phyloP scores from a whole-genome alignment of 2,329 filamentous ascomycete genomes.

The Rutstroemia sp. region DNA sequence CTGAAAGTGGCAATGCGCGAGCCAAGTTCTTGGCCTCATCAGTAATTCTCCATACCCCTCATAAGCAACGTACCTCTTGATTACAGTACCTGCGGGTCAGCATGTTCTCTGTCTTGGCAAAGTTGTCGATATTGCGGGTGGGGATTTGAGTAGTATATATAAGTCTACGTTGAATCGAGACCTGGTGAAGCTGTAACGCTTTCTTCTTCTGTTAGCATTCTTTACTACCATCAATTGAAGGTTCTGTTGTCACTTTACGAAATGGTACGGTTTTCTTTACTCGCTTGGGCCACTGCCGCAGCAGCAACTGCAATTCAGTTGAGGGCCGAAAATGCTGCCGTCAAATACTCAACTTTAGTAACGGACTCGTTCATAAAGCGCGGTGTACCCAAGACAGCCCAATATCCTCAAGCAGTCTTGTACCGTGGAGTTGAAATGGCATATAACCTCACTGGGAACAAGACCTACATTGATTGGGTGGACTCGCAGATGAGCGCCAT shows the following conservation, averaged over 20 bases:
- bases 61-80: neutral
- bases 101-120: neutral
- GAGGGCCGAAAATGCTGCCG: neutral
- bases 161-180: too few species aligned
- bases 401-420: conserved; percentile 5
- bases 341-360: conserved; percentile 3
- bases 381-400: neutral
- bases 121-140: neutral
- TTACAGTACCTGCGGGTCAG: neutral
- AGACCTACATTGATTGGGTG: conserved; percentile 37
- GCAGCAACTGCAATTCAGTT: neutral
- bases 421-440: conserved; percentile 22
- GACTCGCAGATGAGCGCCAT: conserved; percentile 40
- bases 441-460: conserved; percentile 36
- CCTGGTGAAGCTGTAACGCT: too few species aligned
- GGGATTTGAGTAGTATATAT: neutral
- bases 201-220: too few species aligned
- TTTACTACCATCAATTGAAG: neutral
- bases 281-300: neutral
- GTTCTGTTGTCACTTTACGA: neutral
- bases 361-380: conserved; percentile 5
- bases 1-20: neutral
- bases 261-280: neutral
- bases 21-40: neutral
- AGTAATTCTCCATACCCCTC: neutral